These are phyloP conservation scores for Auricularia cornea DNA, from an alignment of 768 basidiomycete species.

Conservation along the genomic window DNA sequence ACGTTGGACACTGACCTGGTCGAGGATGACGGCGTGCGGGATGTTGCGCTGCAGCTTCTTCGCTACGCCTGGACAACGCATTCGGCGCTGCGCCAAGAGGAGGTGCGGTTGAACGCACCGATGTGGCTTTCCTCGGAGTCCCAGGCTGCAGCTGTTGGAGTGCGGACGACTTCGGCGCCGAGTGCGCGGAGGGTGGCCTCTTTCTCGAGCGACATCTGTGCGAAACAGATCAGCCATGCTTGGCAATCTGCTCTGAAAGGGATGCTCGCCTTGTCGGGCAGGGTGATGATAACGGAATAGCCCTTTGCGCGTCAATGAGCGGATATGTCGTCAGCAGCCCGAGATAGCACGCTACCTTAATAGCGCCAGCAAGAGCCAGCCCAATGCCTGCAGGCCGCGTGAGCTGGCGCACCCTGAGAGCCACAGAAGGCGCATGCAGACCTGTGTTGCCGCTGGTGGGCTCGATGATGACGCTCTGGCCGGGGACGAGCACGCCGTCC, in stretches of 20 bases:
- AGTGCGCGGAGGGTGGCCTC: slow-evolving; percentile 85
- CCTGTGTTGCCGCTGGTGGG: slow-evolving; percentile 96
- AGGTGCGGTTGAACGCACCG: slow-evolving; percentile 47
- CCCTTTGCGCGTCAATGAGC: slow-evolving; percentile 80
- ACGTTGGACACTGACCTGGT: slow-evolving; percentile 47
- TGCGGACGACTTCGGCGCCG: slow-evolving; percentile 91
- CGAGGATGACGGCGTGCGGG: slow-evolving; percentile 79
- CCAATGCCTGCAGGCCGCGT: slow-evolving; percentile 61
- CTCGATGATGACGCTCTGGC: slow-evolving; percentile 88
- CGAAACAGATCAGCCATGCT: background rate
- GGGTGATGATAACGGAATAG: slow-evolving; percentile 81
- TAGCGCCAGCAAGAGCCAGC: slow-evolving; percentile 83
- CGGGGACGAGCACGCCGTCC: slow-evolving; percentile 76
- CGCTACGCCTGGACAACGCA: slow-evolving; percentile 59
- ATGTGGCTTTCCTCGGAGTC: slow-evolving; percentile 88
- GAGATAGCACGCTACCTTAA: slow-evolving; percentile 56
- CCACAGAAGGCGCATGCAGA: slow-evolving; percentile 24
- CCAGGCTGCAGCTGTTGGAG: slow-evolving; percentile 83
- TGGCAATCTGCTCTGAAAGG: background rate
- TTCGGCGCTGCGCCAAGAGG: slow-evolving; percentile 7
- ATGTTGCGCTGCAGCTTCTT: slow-evolving; percentile 67
- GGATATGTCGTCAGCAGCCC: background rate
- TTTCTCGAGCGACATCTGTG: slow-evolving; percentile 54
- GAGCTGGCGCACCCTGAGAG: background rate
- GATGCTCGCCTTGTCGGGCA: slow-evolving; percentile 65